Conservation (phyloP, 1,139 yeast species). For the Suhomyces guaymorum region DNA sequence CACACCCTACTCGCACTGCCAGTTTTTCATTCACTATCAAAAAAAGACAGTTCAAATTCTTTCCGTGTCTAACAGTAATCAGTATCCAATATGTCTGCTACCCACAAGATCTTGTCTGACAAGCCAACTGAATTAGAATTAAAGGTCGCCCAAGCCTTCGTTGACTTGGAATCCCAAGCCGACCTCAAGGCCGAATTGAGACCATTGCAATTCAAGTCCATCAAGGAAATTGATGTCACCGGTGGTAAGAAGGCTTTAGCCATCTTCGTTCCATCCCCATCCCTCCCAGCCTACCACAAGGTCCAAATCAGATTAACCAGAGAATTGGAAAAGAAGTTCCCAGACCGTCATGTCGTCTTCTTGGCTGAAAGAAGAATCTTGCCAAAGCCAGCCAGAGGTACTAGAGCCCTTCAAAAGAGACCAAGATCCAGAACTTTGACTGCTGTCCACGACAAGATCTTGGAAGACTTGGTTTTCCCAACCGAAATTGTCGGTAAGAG, state of each 20-base stretch:
- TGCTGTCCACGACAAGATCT: conserved; percentile 97
- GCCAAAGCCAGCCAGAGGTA: conserved; percentile 92
- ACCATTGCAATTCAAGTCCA: conserved; percentile 97
- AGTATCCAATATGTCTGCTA: conserved; percentile 76
- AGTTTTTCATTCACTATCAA: conserved; percentile 8
- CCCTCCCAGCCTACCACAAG: conserved; percentile 91
- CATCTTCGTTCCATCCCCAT: conserved; percentile 97
- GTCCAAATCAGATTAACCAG: conserved; percentile 97
- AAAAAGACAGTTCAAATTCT: conserved; percentile 8
- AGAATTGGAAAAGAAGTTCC: conserved; percentile 99
- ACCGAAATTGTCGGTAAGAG: conserved; percentile 99
- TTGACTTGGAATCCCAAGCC: conserved; percentile 93
- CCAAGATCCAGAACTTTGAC: conserved; percentile 99
- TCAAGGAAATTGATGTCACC: conserved; percentile 95
- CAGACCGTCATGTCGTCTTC: conserved; percentile 99
- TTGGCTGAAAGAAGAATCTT: conserved; percentile 99
- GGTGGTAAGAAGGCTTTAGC: conserved; percentile 99
- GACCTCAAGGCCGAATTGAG: conserved; percentile 98
- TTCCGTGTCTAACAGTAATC: conserved; percentile 13
- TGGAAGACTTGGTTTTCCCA: conserved; percentile 99
- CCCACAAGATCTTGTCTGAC: conserved; percentile 88
- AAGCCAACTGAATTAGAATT: conserved; percentile 98
- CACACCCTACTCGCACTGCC: conserved; percentile 11
- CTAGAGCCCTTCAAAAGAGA: conserved; percentile 96
- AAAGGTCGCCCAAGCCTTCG: conserved; percentile 98